Conservation (phyloP, 257 asterid species). For the Solanum paucissectum region DNA sequence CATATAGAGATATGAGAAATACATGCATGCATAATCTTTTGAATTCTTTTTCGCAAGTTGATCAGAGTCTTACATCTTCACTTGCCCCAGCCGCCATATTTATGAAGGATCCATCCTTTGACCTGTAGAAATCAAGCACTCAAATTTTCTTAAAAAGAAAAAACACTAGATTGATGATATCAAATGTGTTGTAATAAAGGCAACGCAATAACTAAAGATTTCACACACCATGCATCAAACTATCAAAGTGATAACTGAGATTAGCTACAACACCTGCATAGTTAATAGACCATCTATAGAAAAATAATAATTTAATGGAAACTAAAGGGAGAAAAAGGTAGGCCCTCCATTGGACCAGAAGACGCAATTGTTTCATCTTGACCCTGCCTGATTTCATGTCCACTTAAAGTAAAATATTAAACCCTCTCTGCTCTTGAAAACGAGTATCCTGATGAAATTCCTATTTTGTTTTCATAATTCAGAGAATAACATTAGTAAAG, state of each 20-base stretch:
- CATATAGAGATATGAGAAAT: not conserved
- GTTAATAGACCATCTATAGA: not conserved
- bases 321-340: not conserved
- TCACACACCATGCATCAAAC: not conserved
- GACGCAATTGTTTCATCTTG: not conserved
- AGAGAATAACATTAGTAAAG: not conserved
- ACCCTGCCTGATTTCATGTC: not conserved
- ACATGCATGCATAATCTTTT: not conserved
- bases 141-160: not conserved
- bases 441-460: not conserved
- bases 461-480: not conserved
- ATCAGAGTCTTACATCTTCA: conserved; percentile 49
- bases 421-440: not conserved
- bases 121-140: conserved; percentile 31
- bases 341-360: not conserved
- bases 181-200: conserved; percentile 2
- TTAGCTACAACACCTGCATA: not conserved
- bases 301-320: not conserved
- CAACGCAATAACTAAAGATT: not conserved
- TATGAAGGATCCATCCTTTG: conserved; percentile 62
- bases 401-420: not conserved
- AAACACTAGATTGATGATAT: not conserved
- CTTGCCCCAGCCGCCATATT: conserved; percentile 87
- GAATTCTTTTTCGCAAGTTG: not conserved
- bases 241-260: not conserved